Evolutionary conservation across 805 yeast genomes (phyloP).

Genomic region (Osmozyma mogii): DNA sequence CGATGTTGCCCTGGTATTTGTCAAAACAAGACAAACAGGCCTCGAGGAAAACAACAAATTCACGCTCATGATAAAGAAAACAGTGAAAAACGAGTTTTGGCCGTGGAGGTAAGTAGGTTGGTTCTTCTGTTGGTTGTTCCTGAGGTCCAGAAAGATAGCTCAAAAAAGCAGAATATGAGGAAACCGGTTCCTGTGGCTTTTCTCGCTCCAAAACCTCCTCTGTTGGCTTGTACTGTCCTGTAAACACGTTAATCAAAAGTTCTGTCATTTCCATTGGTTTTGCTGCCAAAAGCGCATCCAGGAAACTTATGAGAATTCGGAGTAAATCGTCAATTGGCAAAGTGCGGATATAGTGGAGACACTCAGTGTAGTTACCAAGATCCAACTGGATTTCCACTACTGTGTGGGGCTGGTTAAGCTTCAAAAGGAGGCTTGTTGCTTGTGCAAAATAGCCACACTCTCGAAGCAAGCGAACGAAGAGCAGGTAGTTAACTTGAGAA

Average conservation of each 20-base stretch:
- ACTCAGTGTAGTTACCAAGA: conserved; percentile 48
- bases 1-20: conserved; percentile 58
- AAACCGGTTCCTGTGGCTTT: conserved; percentile 2
- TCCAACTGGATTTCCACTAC: conserved; percentile 76
- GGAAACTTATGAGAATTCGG: conserved; percentile 58
- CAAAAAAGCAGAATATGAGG: conserved; percentile 11
- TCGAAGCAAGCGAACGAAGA: conserved; percentile 61
- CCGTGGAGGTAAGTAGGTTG: conserved; percentile 85
- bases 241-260: conserved; percentile 75
- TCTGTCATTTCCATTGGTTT: conserved; percentile 79
- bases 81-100: conserved; percentile 83
- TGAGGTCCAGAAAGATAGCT: conserved; percentile 9
- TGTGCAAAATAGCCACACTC: conserved; percentile 61
- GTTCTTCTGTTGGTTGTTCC: conserved; percentile 13
- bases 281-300: conserved; percentile 55
- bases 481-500: conserved; percentile 41
- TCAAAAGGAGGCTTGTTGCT: conserved; percentile 64
- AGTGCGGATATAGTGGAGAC: conserved; percentile 59
- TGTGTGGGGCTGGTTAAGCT: conserved; percentile 61
- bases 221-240: conserved; percentile 65
- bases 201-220: conserved; percentile 2
- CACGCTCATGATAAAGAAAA: conserved; percentile 77
- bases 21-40: conserved; percentile 81
- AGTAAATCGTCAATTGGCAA: conserved; percentile 71
- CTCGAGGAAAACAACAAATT: conserved; percentile 86